phyloP scores from a whole-genome alignment of 805 yeast species.

The Wickerhamomyces hampshirensis region DNA sequence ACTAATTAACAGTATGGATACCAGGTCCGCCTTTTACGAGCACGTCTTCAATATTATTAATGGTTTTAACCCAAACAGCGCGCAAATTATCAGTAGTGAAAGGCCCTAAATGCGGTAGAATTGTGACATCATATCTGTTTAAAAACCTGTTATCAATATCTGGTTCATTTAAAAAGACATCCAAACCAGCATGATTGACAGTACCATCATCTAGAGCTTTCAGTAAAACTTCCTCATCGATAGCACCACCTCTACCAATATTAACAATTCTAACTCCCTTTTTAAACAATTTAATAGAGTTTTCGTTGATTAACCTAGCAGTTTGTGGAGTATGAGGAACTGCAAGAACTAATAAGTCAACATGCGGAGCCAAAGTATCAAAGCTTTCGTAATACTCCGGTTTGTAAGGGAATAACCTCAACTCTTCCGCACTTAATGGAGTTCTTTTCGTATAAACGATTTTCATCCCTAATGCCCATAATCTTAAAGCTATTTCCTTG shows the following conservation, averaged over 20 bases:
- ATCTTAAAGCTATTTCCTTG: conserved; percentile 49
- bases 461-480: conserved; percentile 56
- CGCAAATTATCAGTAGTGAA: conserved; percentile 54
- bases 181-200: conserved; percentile 64
- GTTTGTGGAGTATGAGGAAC: conserved; percentile 62
- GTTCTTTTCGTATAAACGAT: conserved; percentile 57
- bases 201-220: conserved; percentile 55
- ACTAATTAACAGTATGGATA: conserved; percentile 7
- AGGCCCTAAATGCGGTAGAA: conserved; percentile 72
- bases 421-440: conserved; percentile 30
- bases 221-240: conserved; percentile 59
- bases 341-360: conserved; percentile 57
- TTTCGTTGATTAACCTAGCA: conserved; percentile 43
- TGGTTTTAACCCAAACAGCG: conserved; percentile 45
- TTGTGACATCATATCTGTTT: conserved; percentile 55
- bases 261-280: conserved; percentile 60
- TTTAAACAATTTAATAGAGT: conserved; percentile 41
- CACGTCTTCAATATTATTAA: conserved; percentile 43
- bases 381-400: conserved; percentile 42
- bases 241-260: conserved; percentile 67
- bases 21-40: conserved; percentile 13
- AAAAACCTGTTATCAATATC: conserved; percentile 43
- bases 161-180: conserved; percentile 67
- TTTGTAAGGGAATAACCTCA: conserved; percentile 38
- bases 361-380: conserved; percentile 34